These are phyloP conservation scores for Helichrysum umbraculigerum DNA, from an alignment of 129 eudicot genomes.

Conservation along the genomic window DNA sequence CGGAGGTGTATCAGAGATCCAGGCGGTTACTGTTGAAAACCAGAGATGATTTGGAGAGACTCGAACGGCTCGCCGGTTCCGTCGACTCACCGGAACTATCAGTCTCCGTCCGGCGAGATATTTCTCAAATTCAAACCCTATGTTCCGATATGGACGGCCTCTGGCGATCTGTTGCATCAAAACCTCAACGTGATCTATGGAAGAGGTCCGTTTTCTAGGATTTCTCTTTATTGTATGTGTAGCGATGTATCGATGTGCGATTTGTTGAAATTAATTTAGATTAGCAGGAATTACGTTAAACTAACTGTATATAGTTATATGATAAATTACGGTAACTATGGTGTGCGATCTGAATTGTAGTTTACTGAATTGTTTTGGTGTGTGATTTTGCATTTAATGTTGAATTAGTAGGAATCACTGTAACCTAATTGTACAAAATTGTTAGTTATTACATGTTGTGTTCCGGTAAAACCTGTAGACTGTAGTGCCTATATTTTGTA, in stretches of 20 bases:
- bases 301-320: background rate
- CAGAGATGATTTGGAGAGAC: constrained; percentile 74
- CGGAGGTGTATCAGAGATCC: constrained; percentile 76
- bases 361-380: background rate
- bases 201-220: constrained; percentile 48
- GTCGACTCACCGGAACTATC: constrained; percentile 42
- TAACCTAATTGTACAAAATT: constrained; percentile 1
- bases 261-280: background rate
- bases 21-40: constrained; percentile 61
- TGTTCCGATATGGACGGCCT: constrained; percentile 81
- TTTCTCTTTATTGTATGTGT: background rate
- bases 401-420: constrained; percentile 13
- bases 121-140: constrained; percentile 68
- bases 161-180: constrained; percentile 86
- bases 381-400: background rate
- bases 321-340: background rate
- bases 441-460: background rate
- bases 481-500: background rate
- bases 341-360: background rate
- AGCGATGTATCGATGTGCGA: background rate
- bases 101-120: constrained; percentile 54
- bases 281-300: background rate
- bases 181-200: constrained; percentile 97
- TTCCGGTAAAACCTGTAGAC: background rate
- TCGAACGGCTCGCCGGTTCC: constrained; percentile 66